phyloP scores from a whole-genome alignment of 371 early-diverging fungal genomes.

The Mucor irregularis region DNA sequence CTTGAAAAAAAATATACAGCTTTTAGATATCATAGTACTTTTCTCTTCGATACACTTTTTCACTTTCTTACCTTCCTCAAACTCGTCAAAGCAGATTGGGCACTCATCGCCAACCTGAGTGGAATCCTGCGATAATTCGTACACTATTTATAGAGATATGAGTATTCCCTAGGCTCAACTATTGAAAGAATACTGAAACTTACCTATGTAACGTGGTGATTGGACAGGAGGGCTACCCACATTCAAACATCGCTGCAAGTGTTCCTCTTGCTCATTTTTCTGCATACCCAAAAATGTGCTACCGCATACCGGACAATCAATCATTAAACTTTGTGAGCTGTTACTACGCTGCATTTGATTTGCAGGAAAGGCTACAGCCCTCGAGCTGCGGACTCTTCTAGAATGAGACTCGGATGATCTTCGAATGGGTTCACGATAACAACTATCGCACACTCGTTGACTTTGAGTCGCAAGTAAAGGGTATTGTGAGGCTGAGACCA shows the following conservation, averaged over 20 bases:
- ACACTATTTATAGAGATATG: too few species aligned
- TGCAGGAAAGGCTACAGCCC: not conserved
- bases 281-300: slow-evolving; percentile 46
- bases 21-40: not conserved
- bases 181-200: slow-evolving; percentile 13
- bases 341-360: slow-evolving; percentile 39
- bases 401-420: slow-evolving; percentile 17
- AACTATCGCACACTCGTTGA: slow-evolving; percentile 51
- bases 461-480: slow-evolving; percentile 35
- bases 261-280: slow-evolving; percentile 54
- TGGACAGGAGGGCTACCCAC: slow-evolving; percentile 45
- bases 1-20: slow-evolving; percentile 17
- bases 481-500: slow-evolving; percentile 41
- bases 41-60: not conserved
- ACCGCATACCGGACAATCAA: slow-evolving; percentile 80
- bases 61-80: slow-evolving; percentile 55
- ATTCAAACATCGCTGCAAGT: slow-evolving; percentile 25
- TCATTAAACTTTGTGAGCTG: slow-evolving; percentile 65
- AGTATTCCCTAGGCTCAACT: too few species aligned
- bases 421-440: slow-evolving; percentile 29
- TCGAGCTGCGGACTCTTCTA: slow-evolving; percentile 5
- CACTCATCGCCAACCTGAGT: slow-evolving; percentile 75
- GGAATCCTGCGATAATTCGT: slow-evolving; percentile 61
- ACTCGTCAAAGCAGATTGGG: slow-evolving; percentile 88
- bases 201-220: slow-evolving; percentile 69